These are phyloP conservation scores for Pseudopyrenochaeta lycopersici DNA, from an alignment of 2,329 filamentous ascomycete species.

Conservation along the genomic window DNA sequence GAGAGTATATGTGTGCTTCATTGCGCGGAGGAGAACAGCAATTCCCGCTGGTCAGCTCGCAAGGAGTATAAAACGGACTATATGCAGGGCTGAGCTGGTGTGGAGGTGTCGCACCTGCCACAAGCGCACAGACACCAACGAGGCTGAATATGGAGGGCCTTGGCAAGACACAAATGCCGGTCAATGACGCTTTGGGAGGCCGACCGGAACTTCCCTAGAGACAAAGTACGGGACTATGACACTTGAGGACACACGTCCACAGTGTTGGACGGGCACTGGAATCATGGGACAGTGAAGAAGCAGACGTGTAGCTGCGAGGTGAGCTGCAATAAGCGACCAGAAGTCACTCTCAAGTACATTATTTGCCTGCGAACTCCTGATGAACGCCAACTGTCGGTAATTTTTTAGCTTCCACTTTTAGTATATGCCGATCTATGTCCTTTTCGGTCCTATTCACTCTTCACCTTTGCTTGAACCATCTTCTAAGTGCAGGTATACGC, in stretches of 20 bases:
- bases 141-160: slow-evolving; percentile 10
- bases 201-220: not conserved
- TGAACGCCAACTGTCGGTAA: too few species aligned
- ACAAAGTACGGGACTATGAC: not conserved
- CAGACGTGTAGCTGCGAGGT: too few species aligned
- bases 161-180: slow-evolving; percentile 10
- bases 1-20: slow-evolving; percentile 31
- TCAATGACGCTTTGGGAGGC: too few species aligned
- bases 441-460: not conserved
- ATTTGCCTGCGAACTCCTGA: too few species aligned
- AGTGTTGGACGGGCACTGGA: too few species aligned
- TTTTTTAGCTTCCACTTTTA: not conserved
- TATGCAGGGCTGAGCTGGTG: slow-evolving; percentile 20
- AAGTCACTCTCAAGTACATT: too few species aligned
- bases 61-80: slow-evolving; percentile 12
- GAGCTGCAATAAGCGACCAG: too few species aligned
- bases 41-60: slow-evolving; percentile 25
- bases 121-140: slow-evolving; percentile 15
- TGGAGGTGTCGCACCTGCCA: slow-evolving; percentile 15
- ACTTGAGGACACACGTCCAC: too few species aligned
- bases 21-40: slow-evolving; percentile 28
- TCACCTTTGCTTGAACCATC: not conserved
- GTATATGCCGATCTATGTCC: not conserved
- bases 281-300: too few species aligned
- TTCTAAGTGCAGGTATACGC: slow-evolving; percentile 81